These are phyloP conservation scores for Neonectria sp. DNA, from an alignment of 2,329 filamentous ascomycete species.

Conservation along the genomic window DNA sequence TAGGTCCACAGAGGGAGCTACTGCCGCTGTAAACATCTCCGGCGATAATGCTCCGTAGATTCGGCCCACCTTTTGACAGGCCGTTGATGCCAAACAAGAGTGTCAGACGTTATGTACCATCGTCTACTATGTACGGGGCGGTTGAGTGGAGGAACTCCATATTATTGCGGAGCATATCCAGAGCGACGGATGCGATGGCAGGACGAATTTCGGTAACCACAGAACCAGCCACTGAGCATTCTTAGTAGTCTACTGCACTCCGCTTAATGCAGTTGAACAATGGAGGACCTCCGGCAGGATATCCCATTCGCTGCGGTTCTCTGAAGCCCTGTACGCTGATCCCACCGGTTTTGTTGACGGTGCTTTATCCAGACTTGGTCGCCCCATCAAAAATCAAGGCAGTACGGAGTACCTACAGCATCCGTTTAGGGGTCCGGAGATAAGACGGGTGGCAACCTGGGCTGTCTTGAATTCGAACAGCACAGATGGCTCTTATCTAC, in stretches of 20 bases:
- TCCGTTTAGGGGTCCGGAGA: not conserved
- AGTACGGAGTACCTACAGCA: not conserved
- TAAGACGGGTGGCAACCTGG: not conserved
- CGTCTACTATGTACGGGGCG: not conserved
- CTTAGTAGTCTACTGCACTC: not conserved
- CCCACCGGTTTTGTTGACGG: not conserved
- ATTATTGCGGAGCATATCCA: conserved; percentile 15
- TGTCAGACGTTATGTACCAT: not conserved
- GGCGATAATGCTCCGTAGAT: conserved; percentile 7
- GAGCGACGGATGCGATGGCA: not conserved
- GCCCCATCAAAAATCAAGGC: conserved; percentile 1
- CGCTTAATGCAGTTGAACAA: not conserved
- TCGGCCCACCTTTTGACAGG: conserved; percentile 17
- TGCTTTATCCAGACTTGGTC: not conserved
- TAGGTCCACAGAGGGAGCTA: conserved; percentile 10
- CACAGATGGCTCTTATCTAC: not conserved
- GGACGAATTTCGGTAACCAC: conserved; percentile 7
- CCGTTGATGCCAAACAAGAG: not conserved
- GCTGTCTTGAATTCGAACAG: not conserved
- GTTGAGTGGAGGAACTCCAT: conserved; percentile 14
- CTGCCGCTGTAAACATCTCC: not conserved
- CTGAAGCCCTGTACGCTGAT: not conserved
- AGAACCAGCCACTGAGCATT: conserved; percentile 4
- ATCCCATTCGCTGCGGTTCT: not conserved
- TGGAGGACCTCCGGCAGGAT: not conserved